Evolutionary conservation across 1,284 basidiomycete genomes (phyloP), one percentile per base, ranked within the genome.

Genomic region (Fomitiporia mediterranea): DNA sequence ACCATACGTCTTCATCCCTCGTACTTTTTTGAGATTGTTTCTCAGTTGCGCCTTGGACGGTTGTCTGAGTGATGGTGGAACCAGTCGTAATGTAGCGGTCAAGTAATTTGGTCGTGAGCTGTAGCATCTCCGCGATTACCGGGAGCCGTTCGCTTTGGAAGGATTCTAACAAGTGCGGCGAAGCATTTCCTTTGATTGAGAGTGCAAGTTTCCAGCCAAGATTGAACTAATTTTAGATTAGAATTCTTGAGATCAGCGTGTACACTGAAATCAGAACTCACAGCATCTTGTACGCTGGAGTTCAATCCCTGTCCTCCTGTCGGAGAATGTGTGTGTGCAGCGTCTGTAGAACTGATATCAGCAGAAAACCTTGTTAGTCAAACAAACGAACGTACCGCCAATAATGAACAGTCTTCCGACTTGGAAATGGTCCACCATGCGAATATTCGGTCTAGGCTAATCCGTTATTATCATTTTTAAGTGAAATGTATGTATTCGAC

Each of bases 221-320:
- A 55, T 76, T 78, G 51, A 70, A 65, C 72, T 72, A 27, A 34
- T 17, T 17, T 15, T 4, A 35, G 3, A 25, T 32, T 11, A 15
- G 8, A 44, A 23, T 9, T 11, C n/a, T 23, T 11, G 30, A 25
- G n/a, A n/a, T n/a, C n/a, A 17, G 9, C 40, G 28, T 21, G 19
- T 17, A n/a, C 9, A 35, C 15, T 9, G 37, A 37, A 25, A 15
- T n/a, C 4, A 56, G 13, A 4, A 53, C 69, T 19, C 44, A 74
- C 73, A 1, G 73, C 63, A 60, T 77, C 74, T 58, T 75, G 73
- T 6, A 76, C 63, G 25, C 68, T 60, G 0, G 70, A 65, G 49
- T 77, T 78, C 40, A 75, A 61, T 7, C 74, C 76, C 56, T 78
- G 75, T 13, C 75, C 73, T 19, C 77, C 76, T 0, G 70, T 69